A percentile compares a stretch with the other conserved stretches of the same genome.
Evolutionary conservation across 2,329 filamentous ascomycete genomes (phyloP).

Genomic region (Ilyonectria mors-panacis): DNA sequence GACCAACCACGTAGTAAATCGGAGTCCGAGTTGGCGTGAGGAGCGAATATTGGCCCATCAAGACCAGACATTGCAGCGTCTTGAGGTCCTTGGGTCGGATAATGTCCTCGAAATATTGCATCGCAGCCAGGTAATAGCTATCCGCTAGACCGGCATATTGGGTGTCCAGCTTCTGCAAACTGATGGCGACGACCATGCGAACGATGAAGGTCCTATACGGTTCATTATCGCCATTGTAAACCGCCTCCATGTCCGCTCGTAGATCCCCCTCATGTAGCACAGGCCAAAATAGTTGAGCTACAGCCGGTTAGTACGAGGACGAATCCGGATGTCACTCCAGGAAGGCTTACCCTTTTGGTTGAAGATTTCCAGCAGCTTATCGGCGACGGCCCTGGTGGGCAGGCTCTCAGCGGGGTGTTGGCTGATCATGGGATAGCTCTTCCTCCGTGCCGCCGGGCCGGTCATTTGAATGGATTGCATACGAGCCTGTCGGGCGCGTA

Average conservation of each 20-base stretch:
- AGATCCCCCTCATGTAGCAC: constrained; percentile 89
- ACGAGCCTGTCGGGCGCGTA: constrained; percentile 68
- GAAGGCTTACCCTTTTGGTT: constrained; percentile 79
- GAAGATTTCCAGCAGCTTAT: constrained; percentile 87
- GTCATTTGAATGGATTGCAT: constrained; percentile 73
- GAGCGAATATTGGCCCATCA: constrained; percentile 93
- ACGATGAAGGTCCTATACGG: constrained; percentile 90
- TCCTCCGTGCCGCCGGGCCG: constrained; percentile 74
- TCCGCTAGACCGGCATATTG: constrained; percentile 95
- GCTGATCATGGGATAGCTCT: constrained; percentile 92
- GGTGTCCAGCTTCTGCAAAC: constrained; percentile 90
- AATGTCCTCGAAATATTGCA: constrained; percentile 86
- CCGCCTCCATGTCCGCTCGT: constrained; percentile 81
- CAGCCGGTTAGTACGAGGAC: constrained; percentile 30
- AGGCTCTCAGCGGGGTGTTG: constrained; percentile 83
- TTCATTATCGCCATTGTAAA: constrained; percentile 82
- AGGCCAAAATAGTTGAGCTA: constrained; percentile 91
- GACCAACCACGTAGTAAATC: constrained; percentile 92
- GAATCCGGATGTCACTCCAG: constrained; percentile 3
- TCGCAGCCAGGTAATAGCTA: constrained; percentile 92
- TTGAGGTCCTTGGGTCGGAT: constrained; percentile 90
- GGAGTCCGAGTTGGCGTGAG: constrained; percentile 93
- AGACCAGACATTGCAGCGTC: constrained; percentile 88
- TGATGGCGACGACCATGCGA: constrained; percentile 94
- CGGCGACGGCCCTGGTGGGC: constrained; percentile 80